Percentiles rank a stretch among this genome's conserved stretches.
Conservation (phyloP, 139 green algal genomes). For the Chlamydomonas schloesseri region DNA sequence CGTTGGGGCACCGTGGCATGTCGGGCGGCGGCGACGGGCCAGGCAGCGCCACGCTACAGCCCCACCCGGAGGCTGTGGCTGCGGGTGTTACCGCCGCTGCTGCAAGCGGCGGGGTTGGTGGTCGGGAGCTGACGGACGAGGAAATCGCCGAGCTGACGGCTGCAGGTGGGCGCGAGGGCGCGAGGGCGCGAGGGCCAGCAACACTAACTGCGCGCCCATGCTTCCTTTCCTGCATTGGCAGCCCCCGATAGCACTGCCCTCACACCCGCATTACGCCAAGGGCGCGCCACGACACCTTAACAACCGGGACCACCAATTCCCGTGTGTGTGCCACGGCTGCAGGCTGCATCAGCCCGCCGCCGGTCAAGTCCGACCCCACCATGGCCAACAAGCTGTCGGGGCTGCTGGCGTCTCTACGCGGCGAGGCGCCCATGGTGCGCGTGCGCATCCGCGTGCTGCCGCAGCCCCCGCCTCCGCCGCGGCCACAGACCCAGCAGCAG, state of each 20-base stretch:
- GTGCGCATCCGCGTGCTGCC: constrained; percentile 55
- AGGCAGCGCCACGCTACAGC: background rate
- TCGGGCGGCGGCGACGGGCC: background rate
- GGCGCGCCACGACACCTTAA: no score
- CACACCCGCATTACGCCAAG: no score
- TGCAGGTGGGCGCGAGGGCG: no score
- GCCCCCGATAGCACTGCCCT: no score
- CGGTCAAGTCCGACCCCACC: background rate
- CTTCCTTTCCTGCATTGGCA: no score
- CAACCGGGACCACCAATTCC: no score
- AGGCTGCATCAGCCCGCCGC: constrained; percentile 16
- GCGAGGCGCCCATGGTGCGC: constrained; percentile 72
- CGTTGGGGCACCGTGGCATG: background rate
- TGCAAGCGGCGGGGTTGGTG: no score
- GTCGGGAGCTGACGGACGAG: background rate
- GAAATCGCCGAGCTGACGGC: constrained; percentile 6
- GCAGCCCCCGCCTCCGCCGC: background rate
- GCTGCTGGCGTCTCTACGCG: constrained; percentile 72
- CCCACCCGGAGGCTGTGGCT: background rate
- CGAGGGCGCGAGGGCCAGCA: no score
- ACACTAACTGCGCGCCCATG: no score
- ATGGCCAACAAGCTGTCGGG: background rate
- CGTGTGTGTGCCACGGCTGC: background rate
- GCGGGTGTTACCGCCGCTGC: no score
- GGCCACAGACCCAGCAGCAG: background rate